Evolutionary conservation across 805 yeast species (phyloP).

Genomic region (Wickerhamiella australiensis): DNA sequence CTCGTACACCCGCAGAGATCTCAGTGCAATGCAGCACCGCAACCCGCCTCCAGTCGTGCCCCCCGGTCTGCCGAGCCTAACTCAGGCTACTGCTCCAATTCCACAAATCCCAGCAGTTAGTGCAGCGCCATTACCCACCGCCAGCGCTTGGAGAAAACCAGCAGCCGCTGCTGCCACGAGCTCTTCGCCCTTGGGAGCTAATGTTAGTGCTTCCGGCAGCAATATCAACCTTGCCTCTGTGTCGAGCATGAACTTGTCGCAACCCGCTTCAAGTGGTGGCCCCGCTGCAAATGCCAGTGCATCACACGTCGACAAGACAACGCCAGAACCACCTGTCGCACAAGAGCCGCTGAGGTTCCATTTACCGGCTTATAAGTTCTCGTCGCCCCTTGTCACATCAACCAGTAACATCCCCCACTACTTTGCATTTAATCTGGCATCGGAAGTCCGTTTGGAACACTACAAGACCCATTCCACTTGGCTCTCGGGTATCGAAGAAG

Average conservation of each 20-base stretch:
- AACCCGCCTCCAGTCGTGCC: constrained; percentile 18
- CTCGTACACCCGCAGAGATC: constrained; percentile 79
- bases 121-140: constrained; percentile 9
- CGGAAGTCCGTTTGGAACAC: constrained; percentile 1
- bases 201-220: background rate
- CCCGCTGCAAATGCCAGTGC: background rate
- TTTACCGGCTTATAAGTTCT: background rate
- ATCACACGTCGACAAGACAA: background rate
- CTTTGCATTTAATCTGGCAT: constrained; percentile 6
- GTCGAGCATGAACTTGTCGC: background rate
- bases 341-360: background rate
- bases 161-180: background rate
- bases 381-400: constrained; percentile 1
- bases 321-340: background rate
- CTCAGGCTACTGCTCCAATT: background rate
- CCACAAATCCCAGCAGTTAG: constrained; percentile 1
- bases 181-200: background rate
- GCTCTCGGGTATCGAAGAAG: constrained; percentile 9
- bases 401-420: constrained; percentile 1
- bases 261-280: background rate
- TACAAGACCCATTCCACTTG: background rate
- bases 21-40: constrained; percentile 51
- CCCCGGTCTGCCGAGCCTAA: constrained; percentile 9
- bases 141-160: constrained; percentile 5
- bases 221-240: background rate